Base-by-base conservation (phyloP, 2,329 filamentous ascomycete genomes). In the Aureobasidium sp. region DNA sequence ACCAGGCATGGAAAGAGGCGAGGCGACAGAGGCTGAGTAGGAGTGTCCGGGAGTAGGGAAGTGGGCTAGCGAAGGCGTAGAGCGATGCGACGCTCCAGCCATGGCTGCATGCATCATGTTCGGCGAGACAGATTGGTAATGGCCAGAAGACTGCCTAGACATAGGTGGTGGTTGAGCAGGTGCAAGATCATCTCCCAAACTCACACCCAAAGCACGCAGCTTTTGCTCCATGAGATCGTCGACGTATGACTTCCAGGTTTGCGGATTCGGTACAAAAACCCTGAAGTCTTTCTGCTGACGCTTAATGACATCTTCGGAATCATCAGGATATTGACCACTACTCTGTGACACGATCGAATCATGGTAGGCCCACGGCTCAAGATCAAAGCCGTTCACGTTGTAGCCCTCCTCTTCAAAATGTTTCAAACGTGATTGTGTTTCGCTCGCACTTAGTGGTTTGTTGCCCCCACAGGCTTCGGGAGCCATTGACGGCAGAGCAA, bases 191-290 rank as follows among this genome's bases (percentile, higher is more conserved):
- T 88, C 86, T 39, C 86, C 89, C 64, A 90, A 82, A 20, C 86
- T 91, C 14, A 97, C 94, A 66, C 94, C 94, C 61, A 99, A 81
- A 56, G 93, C 92, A 64, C 91, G 87, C 58, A 99, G 80, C 76
- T 97, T 99, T 64, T 93, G 91, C 77, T 99, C 94, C 67, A 90
- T 86, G 39, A 97, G 79, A 67, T 88, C 87, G 61, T 88, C 84
- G 63, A 92, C 88, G 73, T 97, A 96, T 29, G 85, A 80, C 70
- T 90, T 88, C 87, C 87, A 90, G 68, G 84, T 82, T 44, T 87
- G 85, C 65, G 88, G 76, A 69, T 90, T 87, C 1, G 90, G 88
- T 64, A 94, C 80, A 27, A 81, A 81, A 39, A 94, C 87, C 60
- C 79, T 80, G 70, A 80, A 87, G n/a, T 73, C 73, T 5, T 76